These are phyloP conservation scores for Penicillium dipodomyicola DNA, from an alignment of 495 filamentous ascomycete species.

Conservation along the genomic window DNA sequence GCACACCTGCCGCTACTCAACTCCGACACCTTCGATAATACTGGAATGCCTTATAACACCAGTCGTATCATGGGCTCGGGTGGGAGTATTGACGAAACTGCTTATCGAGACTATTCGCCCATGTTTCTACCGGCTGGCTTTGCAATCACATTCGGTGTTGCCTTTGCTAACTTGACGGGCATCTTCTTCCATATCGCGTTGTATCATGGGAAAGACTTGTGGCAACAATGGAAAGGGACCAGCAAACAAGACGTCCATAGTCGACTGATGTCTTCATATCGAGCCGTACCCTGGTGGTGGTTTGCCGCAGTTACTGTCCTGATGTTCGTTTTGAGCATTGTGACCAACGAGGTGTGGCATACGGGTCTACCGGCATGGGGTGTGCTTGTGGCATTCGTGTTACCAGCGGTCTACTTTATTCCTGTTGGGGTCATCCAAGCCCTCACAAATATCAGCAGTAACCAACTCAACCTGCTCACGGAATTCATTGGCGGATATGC, in stretches of 20 bases:
- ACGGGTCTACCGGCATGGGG: slow-evolving; percentile 68
- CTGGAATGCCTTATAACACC: slow-evolving; percentile 43
- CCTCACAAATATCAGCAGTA: slow-evolving; percentile 66
- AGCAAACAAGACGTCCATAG: slow-evolving; percentile 55
- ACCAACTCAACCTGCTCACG: slow-evolving; percentile 63
- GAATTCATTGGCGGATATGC: slow-evolving; percentile 74
- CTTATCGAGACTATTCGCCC: slow-evolving; percentile 45
- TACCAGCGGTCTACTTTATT: slow-evolving; percentile 44
- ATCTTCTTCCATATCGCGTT: slow-evolving; percentile 64
- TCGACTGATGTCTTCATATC: slow-evolving; percentile 40
- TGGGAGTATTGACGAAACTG: slow-evolving; percentile 41
- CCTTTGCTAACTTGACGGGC: slow-evolving; percentile 66
- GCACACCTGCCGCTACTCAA: slow-evolving; percentile 49
- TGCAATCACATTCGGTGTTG: slow-evolving; percentile 61
- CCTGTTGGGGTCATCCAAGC: slow-evolving; percentile 57
- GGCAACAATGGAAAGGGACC: slow-evolving; percentile 56
- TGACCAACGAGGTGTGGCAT: slow-evolving; percentile 62
- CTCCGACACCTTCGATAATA: slow-evolving; percentile 49
- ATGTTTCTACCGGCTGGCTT: slow-evolving; percentile 50
- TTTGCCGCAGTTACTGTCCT: slow-evolving; percentile 36
- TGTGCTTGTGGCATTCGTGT: slow-evolving; percentile 57
- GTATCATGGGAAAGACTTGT: slow-evolving; percentile 62
- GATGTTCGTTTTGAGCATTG: slow-evolving; percentile 60
- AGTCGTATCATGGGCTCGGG: slow-evolving; percentile 40
- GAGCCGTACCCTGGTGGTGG: slow-evolving; percentile 47